Evolutionary conservation across 495 filamentous ascomycete species (phyloP), one percentile per base, ranked within the genome.

Genomic region (Lophium mytilinum): DNA sequence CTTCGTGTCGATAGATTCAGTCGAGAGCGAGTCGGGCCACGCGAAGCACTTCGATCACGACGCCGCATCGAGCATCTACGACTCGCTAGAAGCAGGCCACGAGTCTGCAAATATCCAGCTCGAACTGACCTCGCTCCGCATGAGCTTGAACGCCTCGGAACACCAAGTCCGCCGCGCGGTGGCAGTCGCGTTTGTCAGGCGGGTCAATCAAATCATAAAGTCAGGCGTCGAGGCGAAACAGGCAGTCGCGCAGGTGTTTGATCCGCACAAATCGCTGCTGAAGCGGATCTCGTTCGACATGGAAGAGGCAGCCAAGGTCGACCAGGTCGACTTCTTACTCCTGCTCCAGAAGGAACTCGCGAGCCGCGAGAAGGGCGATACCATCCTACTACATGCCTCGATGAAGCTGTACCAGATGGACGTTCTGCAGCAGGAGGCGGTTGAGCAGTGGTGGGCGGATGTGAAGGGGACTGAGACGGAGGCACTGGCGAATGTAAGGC

Each of bases 141-240:
- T 99, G 73, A 86, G 83, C 19, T 86, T 85, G 58, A 90, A 99
- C 66, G 94, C 93, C 6, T 88, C 86, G 1, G 91, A 95, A 61
- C 78, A 84, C 63, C 84, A 90, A 69, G 87, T 96, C 57, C 88
- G 92, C 21, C 86, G 85, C 4, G 89, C 93, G 4, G 82, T 96
- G 30, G 88, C 86, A 7, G 81, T 83, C 18, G 88, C 90, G 0
- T 91, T 97, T 67, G 86, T 88, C 68, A 87, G 86, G 60, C 85
- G 87, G 40, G 84, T 93, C 37, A 75, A 83, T 1, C 83, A 89
- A 62, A 76, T 96, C 19, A 78, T 86, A 49, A 82, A 81, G 54
- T 68, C 72, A 3, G 82, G 82, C 24, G 50, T 65, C 36, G 53
- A 52, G 19, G 54, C 52, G 30, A 74, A 78, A 9, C 83, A 86